Percentiles rank a stretch among this genome's conserved stretches.
phyloP scores from a whole-genome alignment of 371 early-diverging fungal species.

The Lichtheimia ramosa region DNA sequence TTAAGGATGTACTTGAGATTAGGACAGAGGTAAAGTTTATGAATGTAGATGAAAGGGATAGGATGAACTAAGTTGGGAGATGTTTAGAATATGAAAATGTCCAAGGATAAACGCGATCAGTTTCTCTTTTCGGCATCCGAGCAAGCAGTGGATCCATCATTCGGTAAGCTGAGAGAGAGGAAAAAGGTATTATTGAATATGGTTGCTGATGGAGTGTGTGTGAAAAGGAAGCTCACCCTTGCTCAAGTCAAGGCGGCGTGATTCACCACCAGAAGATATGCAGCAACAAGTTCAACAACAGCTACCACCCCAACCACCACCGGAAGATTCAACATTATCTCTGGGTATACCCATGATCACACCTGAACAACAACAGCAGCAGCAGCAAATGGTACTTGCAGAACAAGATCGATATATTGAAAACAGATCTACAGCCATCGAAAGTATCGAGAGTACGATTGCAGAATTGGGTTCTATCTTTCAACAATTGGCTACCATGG shows the following conservation, averaged over 20 bases:
- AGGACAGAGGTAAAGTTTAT: slow-evolving; percentile 71
- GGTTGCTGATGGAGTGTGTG: not conserved
- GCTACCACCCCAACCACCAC: slow-evolving; percentile 15
- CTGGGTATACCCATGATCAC: slow-evolving; percentile 53
- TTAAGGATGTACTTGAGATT: slow-evolving; percentile 93
- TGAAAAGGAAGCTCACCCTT: slow-evolving; percentile 59
- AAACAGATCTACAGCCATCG: slow-evolving; percentile 85
- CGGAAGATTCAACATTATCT: slow-evolving; percentile 44
- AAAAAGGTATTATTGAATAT: not conserved
- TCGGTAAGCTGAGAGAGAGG: slow-evolving; percentile 25
- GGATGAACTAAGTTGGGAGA: not conserved
- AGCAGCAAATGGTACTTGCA: slow-evolving; percentile 56
- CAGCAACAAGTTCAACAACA: slow-evolving; percentile 25
- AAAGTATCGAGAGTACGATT: slow-evolving; percentile 94
- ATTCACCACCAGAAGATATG: slow-evolving; percentile 34
- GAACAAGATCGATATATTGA: slow-evolving; percentile 77
- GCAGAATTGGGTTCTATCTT: slow-evolving; percentile 97
- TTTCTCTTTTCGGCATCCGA: slow-evolving; percentile 49
- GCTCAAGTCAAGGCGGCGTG: slow-evolving; percentile 48
- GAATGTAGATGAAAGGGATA: not conserved
- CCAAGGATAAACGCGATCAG: slow-evolving; percentile 69
- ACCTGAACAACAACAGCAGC: slow-evolving; percentile 57
- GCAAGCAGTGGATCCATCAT: slow-evolving; percentile 22
- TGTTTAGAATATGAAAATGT: slow-evolving; percentile 67
- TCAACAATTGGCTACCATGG: slow-evolving; percentile 91